Evolutionary conservation across 345 rosid genomes (phyloP).

Genomic region (Cardiospermum halicacabum): DNA sequence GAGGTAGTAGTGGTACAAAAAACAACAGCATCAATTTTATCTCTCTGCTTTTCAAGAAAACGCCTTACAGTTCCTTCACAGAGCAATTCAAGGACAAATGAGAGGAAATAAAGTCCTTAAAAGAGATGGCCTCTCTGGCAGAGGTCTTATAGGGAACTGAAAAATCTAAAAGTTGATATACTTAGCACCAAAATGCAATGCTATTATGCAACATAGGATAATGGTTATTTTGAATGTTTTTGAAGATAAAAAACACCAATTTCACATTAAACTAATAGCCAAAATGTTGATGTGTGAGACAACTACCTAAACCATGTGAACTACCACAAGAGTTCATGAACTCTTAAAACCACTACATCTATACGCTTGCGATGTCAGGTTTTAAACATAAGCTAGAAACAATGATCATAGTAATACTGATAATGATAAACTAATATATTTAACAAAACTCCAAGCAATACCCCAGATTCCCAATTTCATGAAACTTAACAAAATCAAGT

Average conservation of each 20-base stretch:
- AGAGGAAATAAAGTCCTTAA: background rate
- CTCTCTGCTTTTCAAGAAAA: conserved; percentile 88
- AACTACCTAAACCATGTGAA: background rate
- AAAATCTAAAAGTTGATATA: background rate
- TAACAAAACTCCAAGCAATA: background rate
- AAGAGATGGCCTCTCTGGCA: background rate
- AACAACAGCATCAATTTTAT: conserved; percentile 78
- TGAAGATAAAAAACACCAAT: background rate
- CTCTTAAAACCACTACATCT: background rate
- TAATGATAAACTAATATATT: background rate
- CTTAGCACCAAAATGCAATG: background rate
- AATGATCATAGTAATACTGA: background rate
- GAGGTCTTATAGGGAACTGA: background rate
- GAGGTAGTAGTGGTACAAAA: conserved; percentile 75
- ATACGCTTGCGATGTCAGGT: background rate
- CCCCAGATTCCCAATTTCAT: background rate
- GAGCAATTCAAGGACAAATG: conserved; percentile 18
- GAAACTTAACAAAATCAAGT: conserved; percentile 7
- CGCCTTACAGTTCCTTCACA: conserved; percentile 87
- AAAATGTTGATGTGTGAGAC: background rate
- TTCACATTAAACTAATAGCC: background rate
- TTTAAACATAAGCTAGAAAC: background rate
- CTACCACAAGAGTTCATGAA: background rate
- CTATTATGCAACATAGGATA: background rate
- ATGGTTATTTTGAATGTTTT: background rate